Base-by-base conservation (phyloP, 2,329 filamentous ascomycete species). In the Claviceps sp. region DNA sequence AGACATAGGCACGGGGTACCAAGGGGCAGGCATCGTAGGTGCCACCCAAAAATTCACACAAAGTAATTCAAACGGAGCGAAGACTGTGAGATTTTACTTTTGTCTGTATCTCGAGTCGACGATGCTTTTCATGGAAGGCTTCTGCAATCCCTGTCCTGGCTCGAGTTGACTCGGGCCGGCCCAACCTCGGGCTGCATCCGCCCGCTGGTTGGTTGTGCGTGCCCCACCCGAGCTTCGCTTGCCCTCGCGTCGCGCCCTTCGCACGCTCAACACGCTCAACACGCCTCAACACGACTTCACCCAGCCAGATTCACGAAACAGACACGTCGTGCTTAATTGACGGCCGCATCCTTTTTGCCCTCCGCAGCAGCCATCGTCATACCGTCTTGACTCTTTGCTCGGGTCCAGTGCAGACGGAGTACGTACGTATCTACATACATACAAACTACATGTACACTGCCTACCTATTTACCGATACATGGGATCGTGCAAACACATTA, bases 291-390 rank as follows among this genome's bases (percentile, higher is more conserved):
- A 66, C 57, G 45, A 8, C 52, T 23, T 46, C 43, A 53, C 62
- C 62, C 67, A 67, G 68, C 65, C 42, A 16, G 13, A 59, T 61
- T 61, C 69, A 67, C 70, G 70, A 72, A 71, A 71, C 61, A 50
- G 67, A 72, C 70, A 72, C 70, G 70, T 66, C 68, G 54, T 22
- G 52, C 52, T 66, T 65, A 64, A 67, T 65, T 62, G 59, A 64
- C 53, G 53, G 37, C 48, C 51, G 57, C 59, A 61, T 59, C 56
- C 54, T 52, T 50, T 53, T 52, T 51, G 51, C 53, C 54, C 49
- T 50, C 44, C 45, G 22, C 29, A 23, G 20, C 16, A 22, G 36
- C 43, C 47, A 44, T 52, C 49, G 44, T 49, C 49, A 53, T 45
- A 14, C n/a, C 14, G 38, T 43, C 23, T 13, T 42, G 20, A 11